phyloP scores from a whole-genome alignment of 1,284 basidiomycete species.

The Cutaneotrichosporon sp. region DNA sequence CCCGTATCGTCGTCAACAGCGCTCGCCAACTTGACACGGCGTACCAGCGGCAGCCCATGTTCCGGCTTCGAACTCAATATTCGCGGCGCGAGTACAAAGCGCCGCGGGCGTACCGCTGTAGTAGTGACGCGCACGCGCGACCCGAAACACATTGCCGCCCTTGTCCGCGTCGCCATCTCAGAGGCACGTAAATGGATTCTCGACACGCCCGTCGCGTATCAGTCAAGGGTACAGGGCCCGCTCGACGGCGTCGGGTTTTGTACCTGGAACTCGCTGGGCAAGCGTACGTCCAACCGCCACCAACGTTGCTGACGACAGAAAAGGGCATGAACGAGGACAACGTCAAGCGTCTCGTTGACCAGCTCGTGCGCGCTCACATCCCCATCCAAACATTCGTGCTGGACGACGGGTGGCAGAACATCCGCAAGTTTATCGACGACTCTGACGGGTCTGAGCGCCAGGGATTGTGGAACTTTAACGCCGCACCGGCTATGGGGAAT shows the following conservation, averaged over 20 bases:
- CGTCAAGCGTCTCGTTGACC: constrained; percentile 6
- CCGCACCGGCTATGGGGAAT: constrained; percentile 2
- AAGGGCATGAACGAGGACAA: constrained; percentile 5
- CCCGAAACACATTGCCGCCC: not conserved
- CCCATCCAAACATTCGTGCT: constrained; percentile 34
- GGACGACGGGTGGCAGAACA: constrained; percentile 41
- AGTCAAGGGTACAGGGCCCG: not conserved
- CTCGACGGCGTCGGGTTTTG: constrained; percentile 17
- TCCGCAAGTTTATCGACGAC: constrained; percentile 2
- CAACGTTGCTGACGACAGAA: not conserved
- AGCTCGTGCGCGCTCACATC: constrained; percentile 3
- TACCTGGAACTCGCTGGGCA: constrained; percentile 16
- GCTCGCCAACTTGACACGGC: not conserved
- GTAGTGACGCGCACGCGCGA: not conserved
- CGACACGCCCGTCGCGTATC: not conserved
- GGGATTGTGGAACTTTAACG: constrained; percentile 12
- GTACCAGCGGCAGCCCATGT: not conserved
- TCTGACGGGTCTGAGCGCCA: not conserved
- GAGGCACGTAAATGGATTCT: constrained; percentile 2
- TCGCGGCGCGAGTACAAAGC: not conserved
- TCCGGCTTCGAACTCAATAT: not conserved
- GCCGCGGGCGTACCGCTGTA: not conserved
- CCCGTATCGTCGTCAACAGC: constrained; percentile 7
- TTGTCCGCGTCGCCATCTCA: not conserved
- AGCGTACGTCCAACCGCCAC: not conserved